Evolutionary conservation across 2,329 filamentous ascomycete genomes (phyloP).

Genomic region (Ophiostoma perfectum): DNA sequence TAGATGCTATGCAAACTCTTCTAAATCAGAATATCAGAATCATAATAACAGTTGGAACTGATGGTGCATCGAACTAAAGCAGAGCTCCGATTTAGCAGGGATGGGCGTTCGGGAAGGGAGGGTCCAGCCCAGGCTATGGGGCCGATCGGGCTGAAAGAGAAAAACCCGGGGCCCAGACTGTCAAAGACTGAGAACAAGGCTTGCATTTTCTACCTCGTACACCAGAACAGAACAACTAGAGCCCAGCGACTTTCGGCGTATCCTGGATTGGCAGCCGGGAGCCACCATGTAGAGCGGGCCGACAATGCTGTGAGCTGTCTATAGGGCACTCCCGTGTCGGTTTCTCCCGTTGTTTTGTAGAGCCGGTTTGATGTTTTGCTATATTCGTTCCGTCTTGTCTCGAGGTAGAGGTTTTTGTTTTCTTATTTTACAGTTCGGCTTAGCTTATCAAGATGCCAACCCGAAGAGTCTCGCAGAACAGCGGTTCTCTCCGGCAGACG

Average conservation of each 20-base stretch:
- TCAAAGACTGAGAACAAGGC: background rate
- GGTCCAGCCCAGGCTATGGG: slow-evolving; percentile 9
- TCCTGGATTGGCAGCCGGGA: background rate
- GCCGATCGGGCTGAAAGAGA: slow-evolving; percentile 9
- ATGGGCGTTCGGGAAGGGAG: background rate
- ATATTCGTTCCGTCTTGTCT: background rate
- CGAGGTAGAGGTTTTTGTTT: background rate
- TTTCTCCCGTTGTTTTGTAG: background rate
- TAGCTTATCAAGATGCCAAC: background rate
- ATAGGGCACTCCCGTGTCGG: background rate
- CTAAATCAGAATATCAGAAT: background rate
- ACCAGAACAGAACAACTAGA: no score
- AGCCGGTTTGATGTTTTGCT: no score
- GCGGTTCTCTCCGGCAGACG: no score
- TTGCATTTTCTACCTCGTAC: background rate
- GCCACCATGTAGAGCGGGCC: background rate
- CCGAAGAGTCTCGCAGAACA: background rate
- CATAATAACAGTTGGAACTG: background rate
- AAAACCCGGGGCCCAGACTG: background rate
- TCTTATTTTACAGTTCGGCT: background rate
- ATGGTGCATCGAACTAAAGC: no score
- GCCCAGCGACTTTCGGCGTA: background rate
- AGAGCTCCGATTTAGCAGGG: background rate
- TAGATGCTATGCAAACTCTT: background rate
- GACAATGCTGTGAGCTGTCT: background rate